Evolutionary conservation across 83 land plant species (phyloP), one percentile per base, ranked within the genome.

Genomic region (Diphasiastrum complanatum): DNA sequence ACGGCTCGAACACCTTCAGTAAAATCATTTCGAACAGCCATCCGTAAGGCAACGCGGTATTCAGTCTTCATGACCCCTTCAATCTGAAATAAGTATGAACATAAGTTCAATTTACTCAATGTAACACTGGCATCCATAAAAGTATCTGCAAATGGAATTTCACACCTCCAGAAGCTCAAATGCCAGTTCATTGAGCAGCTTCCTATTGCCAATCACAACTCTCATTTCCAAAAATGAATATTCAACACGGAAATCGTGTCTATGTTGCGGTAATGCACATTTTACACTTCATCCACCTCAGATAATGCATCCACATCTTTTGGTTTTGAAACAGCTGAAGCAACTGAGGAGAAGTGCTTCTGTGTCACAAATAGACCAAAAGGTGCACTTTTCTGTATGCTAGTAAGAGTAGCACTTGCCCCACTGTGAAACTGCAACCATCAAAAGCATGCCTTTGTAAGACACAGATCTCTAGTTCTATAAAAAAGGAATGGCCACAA

Each of bases 1-100:
- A 92, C 96, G 47, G 98, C 98, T 11, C 98, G 85, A 31, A 92
- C 98, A 58, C 98, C 98, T 78, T 92, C 98, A 68, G 80, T 61
- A 73, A 92, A 92, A 75, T 92, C 98, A 74, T 69, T 54, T 25
- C 98, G 73, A 19, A 81, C 55, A 19, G 88, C 60, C 38, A 79
- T 76, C 38, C 91, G 75, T 10, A 85, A 53, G 25, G 96, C 98
- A 5, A 92, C 79, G 12, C 91, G 83, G 63, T 81, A 92, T 68
- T 92, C 98, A 45, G 70, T 61, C 61, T 75, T 88, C 98, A 92
- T 85, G 11, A 92, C 98, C 1, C 82, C 96, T 60, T 48, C 81
- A 55, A 92, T 71, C 98, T 92, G 85, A 25, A 72, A n/a, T n/a
- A n/a, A n/a, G n/a, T n/a, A n/a, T n/a, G n/a, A n/a, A n/a, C n/a